These are phyloP conservation scores for Acrodontium crateriforme DNA, from an alignment of 2,329 filamentous ascomycete species.

Conservation along the genomic window DNA sequence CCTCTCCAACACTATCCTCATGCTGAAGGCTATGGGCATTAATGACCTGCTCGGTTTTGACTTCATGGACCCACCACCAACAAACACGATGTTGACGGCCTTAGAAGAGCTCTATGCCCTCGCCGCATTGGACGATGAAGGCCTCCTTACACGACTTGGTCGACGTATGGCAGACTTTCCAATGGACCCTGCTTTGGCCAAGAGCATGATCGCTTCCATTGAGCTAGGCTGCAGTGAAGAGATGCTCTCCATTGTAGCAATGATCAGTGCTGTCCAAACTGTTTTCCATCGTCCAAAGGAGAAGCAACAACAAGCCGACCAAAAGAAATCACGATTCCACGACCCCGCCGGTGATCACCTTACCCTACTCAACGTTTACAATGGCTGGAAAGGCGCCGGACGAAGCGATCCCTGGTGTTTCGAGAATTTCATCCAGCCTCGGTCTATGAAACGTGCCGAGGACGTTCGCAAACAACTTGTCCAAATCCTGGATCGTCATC, in stretches of 20 bases:
- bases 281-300: conserved; percentile 96
- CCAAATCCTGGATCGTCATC: conserved; percentile 87
- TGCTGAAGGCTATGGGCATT: conserved; percentile 98
- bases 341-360: conserved; percentile 90
- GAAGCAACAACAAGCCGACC: conserved; percentile 89
- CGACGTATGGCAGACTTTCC: conserved; percentile 98
- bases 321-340: conserved; percentile 96
- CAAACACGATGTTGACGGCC: conserved; percentile 94
- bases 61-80: conserved; percentile 96
- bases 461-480: conserved; percentile 87
- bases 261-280: conserved; percentile 67
- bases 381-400: conserved; percentile 79
- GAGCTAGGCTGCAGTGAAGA: conserved; percentile 86
- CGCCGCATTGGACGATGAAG: conserved; percentile 86
- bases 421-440: conserved; percentile 93
- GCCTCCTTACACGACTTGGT: conserved; percentile 76
- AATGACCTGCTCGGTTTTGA: conserved; percentile 95
- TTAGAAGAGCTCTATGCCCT: conserved; percentile 90
- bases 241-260: conserved; percentile 83
- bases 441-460: conserved; percentile 74
- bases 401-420: conserved; percentile 86
- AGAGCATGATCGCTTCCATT: conserved; percentile 76
- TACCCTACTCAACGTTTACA: conserved; percentile 91
- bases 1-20: conserved; percentile 79
- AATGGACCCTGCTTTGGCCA: conserved; percentile 87